phyloP scores from a whole-genome alignment of 1,284 basidiomycete genomes.

The Ustilago hordei region DNA sequence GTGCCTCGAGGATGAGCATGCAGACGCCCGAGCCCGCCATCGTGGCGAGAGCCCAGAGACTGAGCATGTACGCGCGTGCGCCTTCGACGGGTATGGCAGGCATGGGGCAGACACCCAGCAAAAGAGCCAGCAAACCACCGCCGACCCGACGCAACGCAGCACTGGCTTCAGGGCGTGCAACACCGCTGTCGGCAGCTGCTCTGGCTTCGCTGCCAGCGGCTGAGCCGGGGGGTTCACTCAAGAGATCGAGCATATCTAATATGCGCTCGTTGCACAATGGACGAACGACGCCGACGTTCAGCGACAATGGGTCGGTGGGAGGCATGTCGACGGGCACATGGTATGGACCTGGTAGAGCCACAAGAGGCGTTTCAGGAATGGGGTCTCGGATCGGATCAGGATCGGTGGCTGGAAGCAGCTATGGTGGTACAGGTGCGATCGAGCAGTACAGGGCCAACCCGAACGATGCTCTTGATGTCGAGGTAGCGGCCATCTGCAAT shows the following conservation, averaged over 20 bases:
- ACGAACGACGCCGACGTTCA: slow-evolving; percentile 54
- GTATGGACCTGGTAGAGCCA: slow-evolving; percentile 29
- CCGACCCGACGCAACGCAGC: slow-evolving; percentile 41
- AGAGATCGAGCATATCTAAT: slow-evolving; percentile 54
- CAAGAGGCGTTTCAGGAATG: slow-evolving; percentile 28
- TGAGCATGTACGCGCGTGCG: slow-evolving; percentile 57
- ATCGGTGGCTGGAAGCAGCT: slow-evolving; percentile 41
- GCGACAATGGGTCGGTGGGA: slow-evolving; percentile 51
- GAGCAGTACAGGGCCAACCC: slow-evolving; percentile 78
- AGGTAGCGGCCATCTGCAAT: slow-evolving; percentile 82
- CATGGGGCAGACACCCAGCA: slow-evolving; percentile 18
- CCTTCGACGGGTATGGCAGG: slow-evolving; percentile 46
- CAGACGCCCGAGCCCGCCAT: slow-evolving; percentile 65
- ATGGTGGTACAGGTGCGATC: slow-evolving; percentile 39
- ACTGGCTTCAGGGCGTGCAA: slow-evolving; percentile 48
- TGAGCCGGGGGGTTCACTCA: slow-evolving; percentile 35
- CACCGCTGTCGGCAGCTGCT: slow-evolving; percentile 62
- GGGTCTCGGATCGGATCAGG: slow-evolving; percentile 33
- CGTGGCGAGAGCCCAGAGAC: slow-evolving; percentile 55
- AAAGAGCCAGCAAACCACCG: slow-evolving; percentile 60
- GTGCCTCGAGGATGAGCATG: slow-evolving; percentile 56
- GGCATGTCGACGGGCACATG: slow-evolving; percentile 49
- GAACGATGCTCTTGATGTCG: slow-evolving; percentile 83
- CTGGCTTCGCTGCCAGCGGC: slow-evolving; percentile 59
- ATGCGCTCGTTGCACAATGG: slow-evolving; percentile 46